phyloP scores from a whole-genome alignment of 257 asterid species.

The Plantago ovata region DNA sequence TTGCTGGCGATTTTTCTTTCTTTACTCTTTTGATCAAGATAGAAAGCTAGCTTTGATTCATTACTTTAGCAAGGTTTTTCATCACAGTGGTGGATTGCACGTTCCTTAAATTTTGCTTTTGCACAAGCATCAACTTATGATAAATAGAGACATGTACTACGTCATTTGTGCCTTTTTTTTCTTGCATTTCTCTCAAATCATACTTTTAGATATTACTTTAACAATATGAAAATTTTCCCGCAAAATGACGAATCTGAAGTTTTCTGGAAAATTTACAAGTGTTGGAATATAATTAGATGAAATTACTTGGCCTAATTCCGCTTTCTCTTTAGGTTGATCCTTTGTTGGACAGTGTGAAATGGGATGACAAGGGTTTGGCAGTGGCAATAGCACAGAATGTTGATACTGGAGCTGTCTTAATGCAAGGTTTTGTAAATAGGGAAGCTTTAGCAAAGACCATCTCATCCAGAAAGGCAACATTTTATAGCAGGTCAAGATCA shows the following conservation, averaged over 20 bases:
- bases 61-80: too few species aligned
- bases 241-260: background rate
- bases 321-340: constrained; percentile 57
- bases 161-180: background rate
- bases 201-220: too few species aligned
- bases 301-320: constrained; percentile 2
- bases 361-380: constrained; percentile 93
- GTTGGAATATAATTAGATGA: background rate
- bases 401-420: constrained; percentile 78
- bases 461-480: constrained; percentile 76
- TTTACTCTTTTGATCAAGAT: too few species aligned
- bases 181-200: background rate
- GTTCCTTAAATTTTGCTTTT: background rate
- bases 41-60: too few species aligned
- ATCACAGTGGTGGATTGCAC: too few species aligned
- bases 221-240: too few species aligned
- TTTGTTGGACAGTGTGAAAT: constrained; percentile 74
- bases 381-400: constrained; percentile 96
- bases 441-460: constrained; percentile 71
- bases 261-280: background rate
- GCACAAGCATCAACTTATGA: background rate
- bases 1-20: too few species aligned
- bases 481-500: constrained; percentile 82
- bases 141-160: background rate
- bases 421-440: constrained; percentile 86